Evolutionary conservation across 495 filamentous ascomycete species (phyloP).

Genomic region (Cairneyella variabilis): DNA sequence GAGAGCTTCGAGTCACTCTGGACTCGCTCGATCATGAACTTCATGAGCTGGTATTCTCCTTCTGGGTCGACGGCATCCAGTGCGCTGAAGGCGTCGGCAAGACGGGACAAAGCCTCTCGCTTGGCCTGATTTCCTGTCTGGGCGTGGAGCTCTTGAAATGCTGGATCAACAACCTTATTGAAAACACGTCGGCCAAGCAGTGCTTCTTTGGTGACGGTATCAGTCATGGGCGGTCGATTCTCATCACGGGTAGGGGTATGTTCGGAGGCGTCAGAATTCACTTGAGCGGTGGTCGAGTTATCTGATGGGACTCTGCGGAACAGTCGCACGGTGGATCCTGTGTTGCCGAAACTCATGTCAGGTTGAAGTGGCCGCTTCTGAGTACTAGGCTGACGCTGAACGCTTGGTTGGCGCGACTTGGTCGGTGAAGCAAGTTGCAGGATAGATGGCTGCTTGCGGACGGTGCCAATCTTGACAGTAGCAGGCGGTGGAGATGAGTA

Average conservation of each 20-base stretch:
- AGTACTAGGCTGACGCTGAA: conserved; percentile 31
- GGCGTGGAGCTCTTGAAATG: conserved; percentile 77
- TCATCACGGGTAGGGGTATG: conserved; percentile 17
- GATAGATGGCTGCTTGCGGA: conserved; percentile 49
- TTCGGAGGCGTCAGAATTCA: conserved; percentile 19
- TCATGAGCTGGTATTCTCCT: conserved; percentile 79
- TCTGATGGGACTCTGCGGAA: conserved; percentile 88
- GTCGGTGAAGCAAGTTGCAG: conserved; percentile 41
- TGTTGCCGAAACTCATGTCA: conserved; percentile 87
- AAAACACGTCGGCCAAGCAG: conserved; percentile 75
- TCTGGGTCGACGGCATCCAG: conserved; percentile 88
- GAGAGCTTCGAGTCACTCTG: conserved; percentile 51
- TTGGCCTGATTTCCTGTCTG: conserved; percentile 72
- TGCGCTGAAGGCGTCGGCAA: conserved; percentile 79
- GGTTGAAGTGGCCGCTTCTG: conserved; percentile 76
- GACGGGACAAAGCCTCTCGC: conserved; percentile 71
- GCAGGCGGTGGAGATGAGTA: conserved; percentile 41
- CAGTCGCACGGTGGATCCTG: conserved; percentile 80
- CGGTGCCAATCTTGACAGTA: conserved; percentile 48
- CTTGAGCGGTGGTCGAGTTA: conserved; percentile 39
- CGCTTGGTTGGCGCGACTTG: conserved; percentile 30
- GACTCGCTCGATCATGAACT: conserved; percentile 32
- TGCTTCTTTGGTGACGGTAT: conserved; percentile 70
- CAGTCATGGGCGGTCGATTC: conserved; percentile 28
- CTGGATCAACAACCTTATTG: conserved; percentile 70